A percentile compares a stretch with the other conserved stretches of the same genome.
Conservation (phyloP, 805 yeast species). For the Wickerhamiella slavikovae region DNA sequence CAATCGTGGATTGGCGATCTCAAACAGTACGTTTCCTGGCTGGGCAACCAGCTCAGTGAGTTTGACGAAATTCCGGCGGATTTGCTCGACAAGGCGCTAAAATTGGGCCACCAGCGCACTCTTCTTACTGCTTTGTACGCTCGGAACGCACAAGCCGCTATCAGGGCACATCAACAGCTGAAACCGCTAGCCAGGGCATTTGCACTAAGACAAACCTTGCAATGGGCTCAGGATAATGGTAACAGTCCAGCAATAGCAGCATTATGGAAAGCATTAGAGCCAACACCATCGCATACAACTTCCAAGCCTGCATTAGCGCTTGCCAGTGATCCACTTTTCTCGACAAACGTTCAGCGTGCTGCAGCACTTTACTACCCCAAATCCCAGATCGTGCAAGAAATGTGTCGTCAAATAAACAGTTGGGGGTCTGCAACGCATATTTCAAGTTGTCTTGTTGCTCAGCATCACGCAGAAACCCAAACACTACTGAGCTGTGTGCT, state of each 20-base stretch:
- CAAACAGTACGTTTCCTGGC: conserved; percentile 8
- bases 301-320: too few species aligned
- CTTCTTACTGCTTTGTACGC: conserved; percentile 5
- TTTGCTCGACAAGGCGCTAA: conserved; percentile 9
- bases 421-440: conserved; percentile 24
- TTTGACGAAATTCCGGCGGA: conserved; percentile 1
- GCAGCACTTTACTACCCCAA: conserved; percentile 6
- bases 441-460: conserved; percentile 23
- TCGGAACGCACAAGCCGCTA: conserved; percentile 1
- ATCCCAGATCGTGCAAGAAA: conserved; percentile 1
- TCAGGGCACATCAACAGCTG: too few species aligned
- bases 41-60: conserved; percentile 7
- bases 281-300: conserved; percentile 5
- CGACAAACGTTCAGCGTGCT: conserved; percentile 7
- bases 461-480: conserved; percentile 29
- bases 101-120: conserved; percentile 12
- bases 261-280: conserved; percentile 5
- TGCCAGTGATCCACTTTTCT: background rate
- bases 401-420: conserved; percentile 8
- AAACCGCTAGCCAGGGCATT: conserved; percentile 7
- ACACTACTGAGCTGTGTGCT: conserved; percentile 22
- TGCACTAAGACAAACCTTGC: conserved; percentile 3
- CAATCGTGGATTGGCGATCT: conserved; percentile 8
- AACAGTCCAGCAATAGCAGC: conserved; percentile 6
- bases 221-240: background rate